Evolutionary conservation across 164 flowering plant species (phyloP).

Genomic region (Brasenia schreberi): DNA sequence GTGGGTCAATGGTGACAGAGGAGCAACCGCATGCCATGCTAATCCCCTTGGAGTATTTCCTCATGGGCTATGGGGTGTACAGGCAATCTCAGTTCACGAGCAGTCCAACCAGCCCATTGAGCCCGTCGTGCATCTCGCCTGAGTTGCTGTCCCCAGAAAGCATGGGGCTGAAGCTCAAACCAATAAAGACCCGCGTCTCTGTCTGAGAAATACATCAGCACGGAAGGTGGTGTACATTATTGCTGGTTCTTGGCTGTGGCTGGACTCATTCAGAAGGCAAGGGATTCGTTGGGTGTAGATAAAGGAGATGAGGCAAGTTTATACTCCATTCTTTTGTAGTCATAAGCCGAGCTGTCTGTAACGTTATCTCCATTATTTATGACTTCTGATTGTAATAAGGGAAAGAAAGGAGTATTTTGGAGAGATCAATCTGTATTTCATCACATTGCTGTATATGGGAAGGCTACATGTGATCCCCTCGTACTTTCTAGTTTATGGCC

Average conservation of each 20-base stretch:
- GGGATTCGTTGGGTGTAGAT: neutral
- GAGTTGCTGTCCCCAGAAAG: slow-evolving; percentile 94
- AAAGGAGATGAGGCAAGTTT: neutral
- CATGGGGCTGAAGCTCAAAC: slow-evolving; percentile 94
- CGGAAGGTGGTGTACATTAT: neutral
- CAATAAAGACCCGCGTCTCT: slow-evolving; percentile 61
- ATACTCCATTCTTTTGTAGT: neutral
- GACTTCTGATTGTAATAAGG: neutral
- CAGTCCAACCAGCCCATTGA: slow-evolving; percentile 77
- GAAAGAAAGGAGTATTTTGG: neutral
- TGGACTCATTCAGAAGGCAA: neutral
- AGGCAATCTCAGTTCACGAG: slow-evolving; percentile 41
- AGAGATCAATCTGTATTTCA: neutral
- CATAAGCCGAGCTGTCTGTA: neutral
- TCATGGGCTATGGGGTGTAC: slow-evolving; percentile 86
- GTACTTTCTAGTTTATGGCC: too few relatives aligned
- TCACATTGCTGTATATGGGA: neutral
- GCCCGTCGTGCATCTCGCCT: slow-evolving; percentile 82
- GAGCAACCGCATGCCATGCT: slow-evolving; percentile 98
- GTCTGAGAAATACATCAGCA: neutral
- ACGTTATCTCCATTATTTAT: neutral
- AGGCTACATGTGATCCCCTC: too few relatives aligned
- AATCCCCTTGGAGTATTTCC: slow-evolving; percentile 85
- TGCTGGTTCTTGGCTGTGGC: neutral
- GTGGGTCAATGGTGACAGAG: slow-evolving; percentile 97